Base-by-base conservation (phyloP, 192 early-diverging fungal species). In the Pecoramyces ruminantium region DNA sequence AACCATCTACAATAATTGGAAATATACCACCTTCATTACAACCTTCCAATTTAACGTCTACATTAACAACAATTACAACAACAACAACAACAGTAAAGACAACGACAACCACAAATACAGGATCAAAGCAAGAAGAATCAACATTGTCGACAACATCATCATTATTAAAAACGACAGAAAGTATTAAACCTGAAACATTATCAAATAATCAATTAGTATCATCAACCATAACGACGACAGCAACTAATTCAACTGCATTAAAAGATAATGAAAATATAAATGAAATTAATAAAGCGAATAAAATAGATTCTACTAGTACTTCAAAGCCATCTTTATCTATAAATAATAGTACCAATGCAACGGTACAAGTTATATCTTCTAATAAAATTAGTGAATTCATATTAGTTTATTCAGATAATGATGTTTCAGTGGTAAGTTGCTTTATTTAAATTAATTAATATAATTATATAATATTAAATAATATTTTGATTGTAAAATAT, bases 371-470 rank as follows among this genome's bases (percentile, higher is more conserved):
- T 67, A 67, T 67, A 67, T 67, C 25, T 3, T 27, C 21, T 0
- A 67, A 67, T 67, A 67, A 67, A 67, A 67, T 67, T n/a, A 67
- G 51, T 67, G 51, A 67, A 67, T n/a, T 80, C 25, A 79, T 82
- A 40, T 30, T 86, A 11, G 79, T 87, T 29, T 86, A 84, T 82
- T 80, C 77, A 29, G 86, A 87, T 78, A 84, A 86, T 38, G 84
- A 86, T 4, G 77, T 86, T 58, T 87, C 86, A 28, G 82, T 87
- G 77, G 86, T 86, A 79, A 81, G 84, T 80, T 78, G 84, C 30
- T 6, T 14, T 40, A 40, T 14, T 14, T 14, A 40, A 14, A 14
- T 14, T 40, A 40, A 40, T 14, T 2, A 40, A 14, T 13, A 40
- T 40, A 14, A 15, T 40, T 14, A 40, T 14, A 6, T 40, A 40